Base-by-base conservation (phyloP, 305 asterid species). In the Plantago coronopus region DNA sequence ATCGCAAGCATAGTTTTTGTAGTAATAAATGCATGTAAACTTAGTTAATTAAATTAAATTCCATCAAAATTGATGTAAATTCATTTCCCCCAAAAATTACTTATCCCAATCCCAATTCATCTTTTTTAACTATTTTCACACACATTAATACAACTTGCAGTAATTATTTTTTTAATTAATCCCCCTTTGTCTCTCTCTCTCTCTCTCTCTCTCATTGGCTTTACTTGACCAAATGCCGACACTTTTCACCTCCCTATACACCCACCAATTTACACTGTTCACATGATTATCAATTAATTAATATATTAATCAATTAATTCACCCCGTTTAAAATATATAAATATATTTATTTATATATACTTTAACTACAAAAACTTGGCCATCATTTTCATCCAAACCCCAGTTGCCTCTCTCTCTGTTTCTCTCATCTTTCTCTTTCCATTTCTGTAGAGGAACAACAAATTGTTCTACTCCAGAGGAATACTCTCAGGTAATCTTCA, bases 171-270 rank as follows among this genome's bases (percentile, higher is more conserved):
- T 15, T 68, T 61, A 59, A 51, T 61, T 51, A 62, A 59, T 63
- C 34, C 6, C 7, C 42, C 23, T 2, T 37, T 51, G 16, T 21
- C 40, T 43, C 44, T 59, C n/a, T 20, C 7, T 51, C 22, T 21
- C 40, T 43, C 44, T 59, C n/a, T 20, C 7, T 59, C n/a, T n/a
- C 7, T 29, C 17, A 44, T 25, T 72, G 55, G 54, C 56, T 57
- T 61, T 45, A 34, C 69, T 48, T 64, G 37, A 47, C 64, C 69
- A 65, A 62, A 42, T 48, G 76, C 78, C 79, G 76, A 74, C 78
- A 65, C 78, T 78, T 82, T 76, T 76, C 83, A 82, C 81, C 80
- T 73, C 73, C 80, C 81, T 29, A 49, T 49, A 42, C 67, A 20
- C 55, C n/a, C 40, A 49, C 20, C 38, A 60, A 59, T 47, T 54